Evolutionary conservation across 768 basidiomycete species (phyloP).

Genomic region (Mycena kentingensis): DNA sequence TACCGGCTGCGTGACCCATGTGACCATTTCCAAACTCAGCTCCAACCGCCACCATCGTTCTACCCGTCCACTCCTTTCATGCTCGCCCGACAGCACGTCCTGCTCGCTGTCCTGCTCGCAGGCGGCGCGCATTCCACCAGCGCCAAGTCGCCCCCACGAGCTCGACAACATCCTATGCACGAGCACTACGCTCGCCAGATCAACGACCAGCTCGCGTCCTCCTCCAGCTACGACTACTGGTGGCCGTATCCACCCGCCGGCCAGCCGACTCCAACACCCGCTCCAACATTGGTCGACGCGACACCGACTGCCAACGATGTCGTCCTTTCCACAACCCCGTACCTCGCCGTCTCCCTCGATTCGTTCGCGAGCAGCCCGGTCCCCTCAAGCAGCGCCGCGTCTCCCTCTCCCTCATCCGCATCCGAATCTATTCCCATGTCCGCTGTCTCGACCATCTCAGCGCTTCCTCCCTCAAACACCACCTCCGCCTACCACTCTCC

Average conservation of each 20-base stretch:
- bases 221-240: constrained; percentile 38
- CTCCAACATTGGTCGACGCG: constrained; percentile 8
- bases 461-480: constrained; percentile 30
- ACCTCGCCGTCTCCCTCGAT: constrained; percentile 6
- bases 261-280: constrained; percentile 22
- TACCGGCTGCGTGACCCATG: no score
- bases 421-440: constrained; percentile 27
- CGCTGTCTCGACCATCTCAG: constrained; percentile 35
- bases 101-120: constrained; percentile 7
- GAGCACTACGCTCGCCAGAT: constrained; percentile 21
- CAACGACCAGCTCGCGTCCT: constrained; percentile 2
- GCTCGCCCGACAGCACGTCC: background rate
- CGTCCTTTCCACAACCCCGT: constrained; percentile 1
- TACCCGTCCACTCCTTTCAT: no score
- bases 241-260: constrained; percentile 40
- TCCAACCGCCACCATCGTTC: no score
- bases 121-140: constrained; percentile 1
- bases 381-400: background rate
- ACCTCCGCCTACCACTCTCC: constrained; percentile 11
- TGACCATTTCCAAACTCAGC: no score
- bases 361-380: constrained; percentile 3
- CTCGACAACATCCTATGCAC: constrained; percentile 13
- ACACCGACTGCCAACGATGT: constrained; percentile 6
- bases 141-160: background rate
- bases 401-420: constrained; percentile 18